Evolutionary conservation across 2,329 filamentous ascomycete genomes (phyloP).

Genomic region (Fusarium tjaetaba): DNA sequence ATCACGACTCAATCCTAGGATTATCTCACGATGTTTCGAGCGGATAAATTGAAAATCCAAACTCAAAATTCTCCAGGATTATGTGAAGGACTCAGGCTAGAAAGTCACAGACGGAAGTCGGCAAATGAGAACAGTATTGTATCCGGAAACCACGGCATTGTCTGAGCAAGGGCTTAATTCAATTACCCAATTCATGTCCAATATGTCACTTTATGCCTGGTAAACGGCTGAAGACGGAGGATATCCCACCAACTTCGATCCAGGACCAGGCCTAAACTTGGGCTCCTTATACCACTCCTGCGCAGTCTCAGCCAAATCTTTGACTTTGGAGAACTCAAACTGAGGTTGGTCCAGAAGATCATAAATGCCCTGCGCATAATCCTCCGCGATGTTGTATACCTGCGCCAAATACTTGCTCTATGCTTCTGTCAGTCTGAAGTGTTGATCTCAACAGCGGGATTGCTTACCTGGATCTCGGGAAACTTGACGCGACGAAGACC

Average conservation of each 20-base stretch:
- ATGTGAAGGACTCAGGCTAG: background rate
- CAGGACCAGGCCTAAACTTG: background rate
- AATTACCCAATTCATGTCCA: fast-evolving
- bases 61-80: background rate
- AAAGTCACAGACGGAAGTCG: background rate
- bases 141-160: background rate
- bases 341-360: background rate
- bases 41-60: background rate
- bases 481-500: background rate
- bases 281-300: conserved; percentile 11
- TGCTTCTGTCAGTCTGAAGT: background rate
- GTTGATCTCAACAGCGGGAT: fast-evolving
- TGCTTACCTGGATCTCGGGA: background rate
- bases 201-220: background rate
- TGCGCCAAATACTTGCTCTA: conserved; percentile 3
- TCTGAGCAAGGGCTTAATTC: background rate
- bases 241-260: background rate
- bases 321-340: background rate
- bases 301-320: conserved; percentile 1
- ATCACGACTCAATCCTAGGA: background rate
- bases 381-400: background rate
- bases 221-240: background rate
- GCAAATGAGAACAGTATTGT: background rate
- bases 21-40: background rate
- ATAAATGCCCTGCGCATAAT: background rate